phyloP scores from a whole-genome alignment of 345 rosid species.

The Abelmoschus esculentus region DNA sequence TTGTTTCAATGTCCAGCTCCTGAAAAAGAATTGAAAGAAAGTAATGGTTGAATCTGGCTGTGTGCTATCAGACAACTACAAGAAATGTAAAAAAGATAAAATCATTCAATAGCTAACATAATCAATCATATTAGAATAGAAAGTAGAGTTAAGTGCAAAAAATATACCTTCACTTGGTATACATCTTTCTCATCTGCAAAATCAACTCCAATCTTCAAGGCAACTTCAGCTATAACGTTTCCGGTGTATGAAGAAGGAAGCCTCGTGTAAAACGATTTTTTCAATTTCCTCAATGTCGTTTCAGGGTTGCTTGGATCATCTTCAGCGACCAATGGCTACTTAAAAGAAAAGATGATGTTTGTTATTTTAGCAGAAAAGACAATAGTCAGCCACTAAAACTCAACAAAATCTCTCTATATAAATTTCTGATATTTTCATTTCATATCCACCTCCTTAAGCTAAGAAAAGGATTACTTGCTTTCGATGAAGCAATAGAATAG shows the following conservation, averaged over 20 bases:
- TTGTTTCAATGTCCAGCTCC: conserved; percentile 23
- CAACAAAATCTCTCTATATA: no score
- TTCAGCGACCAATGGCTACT: not conserved
- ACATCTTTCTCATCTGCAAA: conserved; percentile 35
- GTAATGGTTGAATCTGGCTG: conserved; percentile 19
- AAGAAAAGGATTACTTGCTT: not conserved
- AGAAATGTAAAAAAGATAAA: not conserved
- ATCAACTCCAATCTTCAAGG: conserved; percentile 30
- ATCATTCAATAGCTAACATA: conserved; percentile 6
- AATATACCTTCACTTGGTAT: conserved; percentile 49
- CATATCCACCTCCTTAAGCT: no score
- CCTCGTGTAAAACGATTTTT: conserved; percentile 29
- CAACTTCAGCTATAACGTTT: conserved; percentile 24
- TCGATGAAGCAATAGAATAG: conserved; percentile 4
- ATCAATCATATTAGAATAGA: not conserved
- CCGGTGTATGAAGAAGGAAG: conserved; percentile 36
- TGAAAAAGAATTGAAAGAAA: conserved; percentile 7
- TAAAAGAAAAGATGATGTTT: not conserved
- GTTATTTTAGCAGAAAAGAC: not conserved
- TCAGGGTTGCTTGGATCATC: conserved; percentile 10
- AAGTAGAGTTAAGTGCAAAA: not conserved
- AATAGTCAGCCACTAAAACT: not conserved
- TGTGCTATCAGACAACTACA: conserved; percentile 37
- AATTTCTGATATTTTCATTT: no score
- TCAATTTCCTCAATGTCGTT: conserved; percentile 18